Evolutionary conservation across 108 stramenopile genomes (phyloP).

Genomic region (Conticribra guillardii): DNA sequence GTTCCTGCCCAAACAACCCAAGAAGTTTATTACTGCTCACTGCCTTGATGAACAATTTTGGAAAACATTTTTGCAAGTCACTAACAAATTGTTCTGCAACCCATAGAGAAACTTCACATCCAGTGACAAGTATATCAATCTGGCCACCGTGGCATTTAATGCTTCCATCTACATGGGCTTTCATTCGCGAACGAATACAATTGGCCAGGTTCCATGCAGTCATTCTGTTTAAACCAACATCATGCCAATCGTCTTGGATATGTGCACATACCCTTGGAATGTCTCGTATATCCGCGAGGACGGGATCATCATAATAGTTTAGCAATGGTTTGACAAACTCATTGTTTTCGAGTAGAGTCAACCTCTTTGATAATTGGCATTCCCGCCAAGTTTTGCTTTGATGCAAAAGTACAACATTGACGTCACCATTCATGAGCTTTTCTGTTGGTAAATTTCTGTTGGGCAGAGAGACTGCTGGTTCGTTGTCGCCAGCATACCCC

Average conservation of each 20-base stretch:
- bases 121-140: constrained; percentile 61
- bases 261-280: constrained; percentile 41
- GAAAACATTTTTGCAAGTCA: constrained; percentile 58
- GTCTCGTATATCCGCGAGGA: constrained; percentile 48
- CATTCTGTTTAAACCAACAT: constrained; percentile 48
- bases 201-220: constrained; percentile 60
- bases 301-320: constrained; percentile 37
- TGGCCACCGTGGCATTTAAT: constrained; percentile 33
- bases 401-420: constrained; percentile 47
- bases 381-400: constrained; percentile 29
- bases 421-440: constrained; percentile 44
- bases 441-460: constrained; percentile 34
- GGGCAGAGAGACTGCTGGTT: constrained; percentile 48
- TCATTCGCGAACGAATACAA: constrained; percentile 44
- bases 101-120: constrained; percentile 69
- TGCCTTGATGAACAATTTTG: constrained; percentile 52
- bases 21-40: constrained; percentile 63
- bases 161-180: constrained; percentile 39
- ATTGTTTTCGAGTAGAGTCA: constrained; percentile 52
- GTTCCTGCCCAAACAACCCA: constrained; percentile 59
- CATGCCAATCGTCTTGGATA: constrained; percentile 53
- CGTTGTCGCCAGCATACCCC: constrained; percentile 30
- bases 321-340: constrained; percentile 53
- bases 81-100: constrained; percentile 66
- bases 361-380: constrained; percentile 25